phyloP scores from a whole-genome alignment of 148 eudicot species.

The Dysphania ambrosioides region DNA sequence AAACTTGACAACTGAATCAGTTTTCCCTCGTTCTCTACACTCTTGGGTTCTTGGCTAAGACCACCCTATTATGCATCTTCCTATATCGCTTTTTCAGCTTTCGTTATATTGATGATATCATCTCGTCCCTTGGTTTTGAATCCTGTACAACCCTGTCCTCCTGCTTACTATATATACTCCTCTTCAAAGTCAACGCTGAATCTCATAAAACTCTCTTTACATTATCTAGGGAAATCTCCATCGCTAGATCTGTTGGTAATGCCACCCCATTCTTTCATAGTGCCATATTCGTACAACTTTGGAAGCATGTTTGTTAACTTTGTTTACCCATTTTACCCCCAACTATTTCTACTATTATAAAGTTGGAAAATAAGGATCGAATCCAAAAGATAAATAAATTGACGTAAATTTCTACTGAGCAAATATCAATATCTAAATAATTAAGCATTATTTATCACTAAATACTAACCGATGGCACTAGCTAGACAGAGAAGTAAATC shows the following conservation, averaged over 20 bases:
- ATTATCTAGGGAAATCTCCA: constrained; percentile 31
- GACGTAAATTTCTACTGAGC: too few species aligned
- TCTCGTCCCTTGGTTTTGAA: constrained; percentile 56
- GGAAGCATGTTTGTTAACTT: constrained; percentile 36
- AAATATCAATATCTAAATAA: too few species aligned
- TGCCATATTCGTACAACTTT: constrained; percentile 57
- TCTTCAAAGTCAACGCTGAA: constrained; percentile 53
- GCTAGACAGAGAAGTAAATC: too few species aligned
- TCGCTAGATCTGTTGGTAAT: constrained; percentile 36
- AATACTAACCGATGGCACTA: too few species aligned
- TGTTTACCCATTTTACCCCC: constrained; percentile 68
- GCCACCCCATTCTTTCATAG: constrained; percentile 73
- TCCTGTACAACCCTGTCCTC: constrained; percentile 55
- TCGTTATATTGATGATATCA: constrained; percentile 40
- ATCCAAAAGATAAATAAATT: too few species aligned
- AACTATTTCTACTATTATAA: too few species aligned
- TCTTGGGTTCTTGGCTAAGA: constrained; percentile 27
- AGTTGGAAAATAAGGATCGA: too few species aligned
- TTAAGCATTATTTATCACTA: too few species aligned
- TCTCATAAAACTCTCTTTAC: constrained; percentile 48
- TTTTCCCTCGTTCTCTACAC: constrained; percentile 27
- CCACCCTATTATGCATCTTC: constrained; percentile 34
- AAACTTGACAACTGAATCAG: constrained; percentile 43
- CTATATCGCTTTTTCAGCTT: constrained; percentile 45
- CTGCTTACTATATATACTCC: constrained; percentile 55